Evolutionary conservation across 2,329 filamentous ascomycete species (phyloP).

Genomic region (Trichoderma asperellum): DNA sequence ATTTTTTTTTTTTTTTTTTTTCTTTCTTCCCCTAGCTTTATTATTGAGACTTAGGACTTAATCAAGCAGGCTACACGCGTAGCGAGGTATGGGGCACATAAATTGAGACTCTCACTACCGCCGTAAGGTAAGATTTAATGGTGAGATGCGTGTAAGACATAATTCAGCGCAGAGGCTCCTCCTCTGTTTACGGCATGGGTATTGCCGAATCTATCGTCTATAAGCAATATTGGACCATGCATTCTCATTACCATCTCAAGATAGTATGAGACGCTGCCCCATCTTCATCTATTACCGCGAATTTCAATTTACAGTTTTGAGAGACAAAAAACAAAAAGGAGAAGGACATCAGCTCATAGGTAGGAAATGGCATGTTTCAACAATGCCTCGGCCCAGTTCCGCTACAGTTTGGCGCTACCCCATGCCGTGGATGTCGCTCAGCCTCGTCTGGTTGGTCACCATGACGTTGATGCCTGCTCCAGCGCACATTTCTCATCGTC

Average conservation of each 20-base stretch:
- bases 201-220: not conserved
- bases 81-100: not conserved
- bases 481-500: not conserved
- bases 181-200: not conserved
- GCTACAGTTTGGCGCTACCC: not conserved
- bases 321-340: not conserved
- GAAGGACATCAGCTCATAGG: not conserved
- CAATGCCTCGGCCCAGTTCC: not conserved
- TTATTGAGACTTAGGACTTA: not conserved
- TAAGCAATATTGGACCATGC: not conserved
- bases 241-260: not conserved
- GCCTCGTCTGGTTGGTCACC: constrained; percentile 21
- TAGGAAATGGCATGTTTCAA: not conserved
- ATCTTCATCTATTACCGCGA: not conserved
- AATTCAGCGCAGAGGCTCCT: not conserved
- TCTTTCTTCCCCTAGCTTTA: not conserved
- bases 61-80: not conserved
- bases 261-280: not conserved
- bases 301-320: not conserved
- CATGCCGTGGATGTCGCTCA: constrained; percentile 4
- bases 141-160: not conserved
- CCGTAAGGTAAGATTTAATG: not conserved
- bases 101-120: not conserved
- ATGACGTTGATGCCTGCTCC: constrained; percentile 18
- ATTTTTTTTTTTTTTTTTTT: not conserved